These are phyloP conservation scores for Vaccinium macrocarpon DNA, from an alignment of 148 eudicot species.

Conservation along the genomic window DNA sequence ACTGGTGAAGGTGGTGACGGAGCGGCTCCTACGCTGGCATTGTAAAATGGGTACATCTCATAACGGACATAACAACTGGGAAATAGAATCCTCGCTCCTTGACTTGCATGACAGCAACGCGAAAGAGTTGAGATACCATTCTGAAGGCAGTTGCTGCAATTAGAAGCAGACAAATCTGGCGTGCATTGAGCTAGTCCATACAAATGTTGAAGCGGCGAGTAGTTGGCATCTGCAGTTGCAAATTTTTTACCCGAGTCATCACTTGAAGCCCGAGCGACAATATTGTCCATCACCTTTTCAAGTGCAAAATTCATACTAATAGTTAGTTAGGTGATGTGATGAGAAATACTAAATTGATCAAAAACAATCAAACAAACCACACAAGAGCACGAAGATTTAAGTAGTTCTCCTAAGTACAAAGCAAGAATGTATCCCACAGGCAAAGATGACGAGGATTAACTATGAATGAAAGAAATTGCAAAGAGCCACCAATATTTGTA, in stretches of 20 bases:
- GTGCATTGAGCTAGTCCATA: constrained; percentile 38
- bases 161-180: constrained; percentile 25
- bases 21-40: background rate
- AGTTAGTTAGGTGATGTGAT: background rate
- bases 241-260: constrained; percentile 3
- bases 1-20: background rate
- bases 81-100: background rate
- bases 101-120: background rate
- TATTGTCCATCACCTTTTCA: background rate
- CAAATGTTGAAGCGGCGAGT: constrained; percentile 8
- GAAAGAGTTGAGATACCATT: background rate
- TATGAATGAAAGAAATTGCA: no score
- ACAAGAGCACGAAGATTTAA: no score
- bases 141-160: constrained; percentile 25
- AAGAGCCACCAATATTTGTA: no score
- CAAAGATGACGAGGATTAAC: no score
- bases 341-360: no score
- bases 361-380: no score
- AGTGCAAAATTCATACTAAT: background rate
- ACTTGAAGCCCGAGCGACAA: background rate
- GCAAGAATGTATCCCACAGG: no score
- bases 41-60: background rate
- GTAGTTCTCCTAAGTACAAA: no score
- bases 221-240: constrained; percentile 22
- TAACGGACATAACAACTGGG: constrained; percentile 1